Evolutionary conservation across 2,329 filamentous ascomycete species (phyloP).

Genomic region (Claviceps sp.): DNA sequence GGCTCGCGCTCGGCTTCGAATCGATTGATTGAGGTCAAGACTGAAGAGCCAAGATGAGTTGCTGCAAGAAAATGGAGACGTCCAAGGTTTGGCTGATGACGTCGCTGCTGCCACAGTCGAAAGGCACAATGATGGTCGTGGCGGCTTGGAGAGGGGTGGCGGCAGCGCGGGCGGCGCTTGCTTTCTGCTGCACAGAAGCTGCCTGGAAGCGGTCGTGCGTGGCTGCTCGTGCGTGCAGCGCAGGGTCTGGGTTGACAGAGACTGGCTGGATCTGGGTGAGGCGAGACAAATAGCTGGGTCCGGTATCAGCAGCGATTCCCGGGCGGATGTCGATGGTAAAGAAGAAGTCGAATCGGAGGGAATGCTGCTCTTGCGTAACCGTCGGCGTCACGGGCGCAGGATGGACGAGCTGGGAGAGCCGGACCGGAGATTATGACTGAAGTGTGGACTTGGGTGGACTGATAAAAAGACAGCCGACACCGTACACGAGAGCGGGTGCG

Average conservation of each 20-base stretch:
- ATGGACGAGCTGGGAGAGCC: slow-evolving; percentile 4
- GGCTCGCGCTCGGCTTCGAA: slow-evolving; percentile 10
- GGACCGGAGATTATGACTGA: slow-evolving; percentile 3
- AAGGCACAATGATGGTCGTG: background rate
- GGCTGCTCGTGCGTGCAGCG: background rate
- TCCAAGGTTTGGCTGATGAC: slow-evolving; percentile 1
- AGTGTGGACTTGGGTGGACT: background rate
- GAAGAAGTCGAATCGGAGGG: background rate
- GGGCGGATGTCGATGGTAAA: background rate
- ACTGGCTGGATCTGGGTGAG: slow-evolving; percentile 7
- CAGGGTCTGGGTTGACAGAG: background rate
- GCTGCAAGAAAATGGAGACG: background rate
- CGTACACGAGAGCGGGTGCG: slow-evolving; percentile 2
- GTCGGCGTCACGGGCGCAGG: slow-evolving; percentile 9
- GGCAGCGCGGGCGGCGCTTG: background rate
- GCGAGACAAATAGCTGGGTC: slow-evolving; percentile 7
- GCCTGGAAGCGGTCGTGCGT: background rate
- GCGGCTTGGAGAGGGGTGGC: background rate
- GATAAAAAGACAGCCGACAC: background rate
- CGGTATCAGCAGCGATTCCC: slow-evolving; percentile 3
- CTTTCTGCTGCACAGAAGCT: background rate
- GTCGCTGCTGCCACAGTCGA: background rate
- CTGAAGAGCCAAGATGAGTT: background rate
- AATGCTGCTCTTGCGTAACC: slow-evolving; percentile 3
- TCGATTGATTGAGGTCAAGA: slow-evolving; percentile 1